Evolutionary conservation across 2,329 filamentous ascomycete genomes (phyloP).

Genomic region (Aspergillus quadricinctus): DNA sequence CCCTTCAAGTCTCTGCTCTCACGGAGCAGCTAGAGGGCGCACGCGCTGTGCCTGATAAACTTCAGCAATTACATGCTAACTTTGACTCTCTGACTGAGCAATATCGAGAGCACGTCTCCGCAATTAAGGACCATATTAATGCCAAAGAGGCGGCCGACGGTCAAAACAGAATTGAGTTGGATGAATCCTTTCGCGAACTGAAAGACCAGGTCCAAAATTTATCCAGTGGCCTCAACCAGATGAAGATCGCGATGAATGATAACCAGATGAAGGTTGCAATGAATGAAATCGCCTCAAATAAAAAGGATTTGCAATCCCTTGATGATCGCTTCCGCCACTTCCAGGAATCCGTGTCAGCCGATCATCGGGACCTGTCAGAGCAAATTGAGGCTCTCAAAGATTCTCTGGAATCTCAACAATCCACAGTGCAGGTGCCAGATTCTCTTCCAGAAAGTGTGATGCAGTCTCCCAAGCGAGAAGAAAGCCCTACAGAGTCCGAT

Average conservation of each 20-base stretch:
- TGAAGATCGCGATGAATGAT: constrained; percentile 1
- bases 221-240: constrained; percentile 2
- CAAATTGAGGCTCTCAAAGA: constrained; percentile 1
- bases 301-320: constrained; percentile 3
- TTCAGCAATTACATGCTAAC: constrained; percentile 5
- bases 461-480: background rate
- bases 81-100: constrained; percentile 4
- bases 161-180: background rate
- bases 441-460: background rate
- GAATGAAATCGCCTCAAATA: background rate
- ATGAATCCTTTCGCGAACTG: constrained; percentile 1
- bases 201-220: constrained; percentile 9
- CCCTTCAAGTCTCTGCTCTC: background rate
- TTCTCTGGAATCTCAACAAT: background rate
- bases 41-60: background rate
- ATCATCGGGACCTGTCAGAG: constrained; percentile 4
- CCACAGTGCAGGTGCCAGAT: background rate
- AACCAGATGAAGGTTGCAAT: constrained; percentile 1
- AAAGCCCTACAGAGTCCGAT: background rate
- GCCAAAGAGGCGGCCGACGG: background rate
- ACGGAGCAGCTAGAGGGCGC: background rate
- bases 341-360: background rate
- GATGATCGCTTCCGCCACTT: constrained; percentile 6
- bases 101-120: constrained; percentile 1
- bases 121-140: background rate